A percentile compares a stretch with the other conserved stretches of the same genome.
Conservation (phyloP, 805 yeast genomes). For the Saccharomyces cerevisiae region DNA sequence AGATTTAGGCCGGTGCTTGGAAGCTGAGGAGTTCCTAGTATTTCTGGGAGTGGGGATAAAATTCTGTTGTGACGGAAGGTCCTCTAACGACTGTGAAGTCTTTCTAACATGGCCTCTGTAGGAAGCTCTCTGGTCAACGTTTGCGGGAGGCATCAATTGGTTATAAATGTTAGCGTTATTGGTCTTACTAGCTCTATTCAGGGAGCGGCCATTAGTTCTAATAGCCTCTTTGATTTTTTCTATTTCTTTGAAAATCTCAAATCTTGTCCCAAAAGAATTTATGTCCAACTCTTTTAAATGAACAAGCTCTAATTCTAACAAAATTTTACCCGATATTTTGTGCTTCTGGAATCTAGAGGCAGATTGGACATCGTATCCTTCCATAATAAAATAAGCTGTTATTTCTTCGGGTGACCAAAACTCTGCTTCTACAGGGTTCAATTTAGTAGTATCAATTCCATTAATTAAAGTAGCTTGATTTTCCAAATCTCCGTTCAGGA, state of each 20-base stretch:
- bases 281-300: slow-evolving; percentile 89
- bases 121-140: slow-evolving; percentile 16
- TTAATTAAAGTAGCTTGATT: slow-evolving; percentile 3
- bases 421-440: slow-evolving; percentile 43
- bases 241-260: slow-evolving; percentile 83
- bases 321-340: slow-evolving; percentile 79
- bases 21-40: neutral
- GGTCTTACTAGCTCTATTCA: neutral
- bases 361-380: slow-evolving; percentile 68
- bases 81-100: slow-evolving; percentile 19
- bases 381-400: slow-evolving; percentile 57
- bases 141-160: slow-evolving; percentile 38
- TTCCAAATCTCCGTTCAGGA: neutral
- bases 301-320: slow-evolving; percentile 76
- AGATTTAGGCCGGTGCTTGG: slow-evolving; percentile 12
- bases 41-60: neutral
- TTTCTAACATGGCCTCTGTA: slow-evolving; percentile 15
- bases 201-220: neutral
- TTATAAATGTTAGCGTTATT: slow-evolving; percentile 3
- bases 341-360: slow-evolving; percentile 78
- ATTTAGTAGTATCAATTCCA: slow-evolving; percentile 23
- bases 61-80: slow-evolving; percentile 3
- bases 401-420: slow-evolving; percentile 87
- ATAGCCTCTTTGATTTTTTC: slow-evolving; percentile 44
- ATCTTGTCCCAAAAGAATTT: slow-evolving; percentile 87